phyloP scores from a whole-genome alignment of 768 basidiomycete genomes.

The Lepiota brunneoincarnata region DNA sequence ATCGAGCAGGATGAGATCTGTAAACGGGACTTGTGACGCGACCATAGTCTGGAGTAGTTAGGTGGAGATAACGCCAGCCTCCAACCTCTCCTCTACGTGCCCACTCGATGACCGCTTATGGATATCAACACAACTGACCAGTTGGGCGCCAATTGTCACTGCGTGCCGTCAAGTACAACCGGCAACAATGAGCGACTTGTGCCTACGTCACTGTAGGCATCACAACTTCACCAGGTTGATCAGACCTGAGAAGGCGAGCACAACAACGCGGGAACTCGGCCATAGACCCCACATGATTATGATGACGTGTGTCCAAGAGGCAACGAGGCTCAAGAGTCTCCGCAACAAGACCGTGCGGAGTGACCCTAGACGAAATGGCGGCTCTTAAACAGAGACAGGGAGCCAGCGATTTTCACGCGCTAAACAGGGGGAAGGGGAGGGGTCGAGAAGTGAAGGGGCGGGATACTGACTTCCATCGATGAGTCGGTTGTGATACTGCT shows the following conservation, averaged over 20 bases:
- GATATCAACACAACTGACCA: conserved; percentile 6
- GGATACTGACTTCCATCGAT: conserved; percentile 99
- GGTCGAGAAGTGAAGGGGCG: conserved; percentile 43
- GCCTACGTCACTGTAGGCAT: neutral
- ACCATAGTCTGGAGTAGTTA: conserved; percentile 28
- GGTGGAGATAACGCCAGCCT: conserved; percentile 19
- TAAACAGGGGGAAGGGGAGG: conserved; percentile 21
- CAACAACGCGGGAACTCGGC: conserved; percentile 2
- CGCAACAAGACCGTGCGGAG: neutral
- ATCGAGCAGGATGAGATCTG: neutral
- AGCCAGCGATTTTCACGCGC: conserved; percentile 38
- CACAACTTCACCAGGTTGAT: conserved; percentile 34
- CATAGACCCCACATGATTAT: neutral
- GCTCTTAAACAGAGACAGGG: conserved; percentile 38
- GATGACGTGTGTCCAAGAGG: conserved; percentile 1
- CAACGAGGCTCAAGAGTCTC: neutral
- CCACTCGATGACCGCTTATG: conserved; percentile 18
- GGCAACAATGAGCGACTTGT: neutral
- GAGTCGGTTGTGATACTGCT: conserved; percentile 96
- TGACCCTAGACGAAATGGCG: neutral
- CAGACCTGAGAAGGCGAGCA: conserved; percentile 33
- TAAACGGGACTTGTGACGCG: conserved; percentile 8
- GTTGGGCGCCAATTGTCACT: neutral
- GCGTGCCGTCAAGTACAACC: neutral
- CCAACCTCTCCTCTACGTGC: conserved; percentile 19